Evolutionary conservation across 2,329 filamentous ascomycete genomes (phyloP).

Genomic region (Trichophyton equinum): DNA sequence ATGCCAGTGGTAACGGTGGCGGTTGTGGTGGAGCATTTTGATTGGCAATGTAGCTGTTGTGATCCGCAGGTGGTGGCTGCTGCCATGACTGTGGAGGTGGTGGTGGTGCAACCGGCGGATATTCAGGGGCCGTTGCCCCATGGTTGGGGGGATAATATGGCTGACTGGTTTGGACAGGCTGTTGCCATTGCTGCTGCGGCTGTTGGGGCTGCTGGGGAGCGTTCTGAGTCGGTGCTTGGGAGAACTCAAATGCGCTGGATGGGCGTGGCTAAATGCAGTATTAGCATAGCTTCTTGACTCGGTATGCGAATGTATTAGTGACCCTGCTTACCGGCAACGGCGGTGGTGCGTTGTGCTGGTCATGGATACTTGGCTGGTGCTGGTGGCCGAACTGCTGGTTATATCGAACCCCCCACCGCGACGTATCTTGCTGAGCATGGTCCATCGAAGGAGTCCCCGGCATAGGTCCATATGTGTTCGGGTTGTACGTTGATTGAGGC

Average conservation of each 20-base stretch:
- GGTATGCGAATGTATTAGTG: background rate
- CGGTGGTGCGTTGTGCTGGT: conserved; percentile 20
- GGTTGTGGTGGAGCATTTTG: conserved; percentile 26
- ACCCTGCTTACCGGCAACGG: conserved; percentile 25
- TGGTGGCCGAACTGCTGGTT: conserved; percentile 17
- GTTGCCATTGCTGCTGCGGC: background rate
- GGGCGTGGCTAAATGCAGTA: conserved; percentile 24
- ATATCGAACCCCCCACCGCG: conserved; percentile 34
- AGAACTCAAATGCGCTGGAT: conserved; percentile 21
- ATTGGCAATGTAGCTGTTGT: conserved; percentile 15
- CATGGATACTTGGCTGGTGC: conserved; percentile 8
- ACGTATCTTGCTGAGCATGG: conserved; percentile 20
- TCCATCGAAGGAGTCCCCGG: conserved; percentile 12
- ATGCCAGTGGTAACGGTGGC: conserved; percentile 30
- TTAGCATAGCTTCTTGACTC: background rate
- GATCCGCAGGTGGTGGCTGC: conserved; percentile 15
- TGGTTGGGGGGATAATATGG: conserved; percentile 12
- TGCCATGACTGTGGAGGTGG: conserved; percentile 10
- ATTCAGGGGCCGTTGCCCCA: conserved; percentile 1
- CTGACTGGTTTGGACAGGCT: conserved; percentile 7
- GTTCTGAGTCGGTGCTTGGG: conserved; percentile 14
- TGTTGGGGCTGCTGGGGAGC: conserved; percentile 6
- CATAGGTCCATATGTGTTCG: conserved; percentile 26
- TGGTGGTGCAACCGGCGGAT: conserved; percentile 11
- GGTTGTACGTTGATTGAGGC: conserved; percentile 21